Evolutionary conservation across 108 stramenopile species (phyloP).

Genomic region (Cyclotella atomus): DNA sequence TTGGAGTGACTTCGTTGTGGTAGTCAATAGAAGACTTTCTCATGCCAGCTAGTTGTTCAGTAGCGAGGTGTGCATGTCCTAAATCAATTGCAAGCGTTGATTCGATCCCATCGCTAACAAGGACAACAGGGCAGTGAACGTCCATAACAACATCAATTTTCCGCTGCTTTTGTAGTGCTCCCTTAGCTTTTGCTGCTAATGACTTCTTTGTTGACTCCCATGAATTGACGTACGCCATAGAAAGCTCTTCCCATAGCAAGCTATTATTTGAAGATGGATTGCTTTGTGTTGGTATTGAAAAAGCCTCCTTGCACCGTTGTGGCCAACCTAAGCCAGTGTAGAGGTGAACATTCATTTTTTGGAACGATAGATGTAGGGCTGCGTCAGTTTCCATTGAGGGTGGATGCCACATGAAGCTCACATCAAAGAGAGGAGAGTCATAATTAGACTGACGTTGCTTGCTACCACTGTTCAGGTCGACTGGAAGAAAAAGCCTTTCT

Average conservation of each 20-base stretch:
- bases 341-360: constrained; percentile 38
- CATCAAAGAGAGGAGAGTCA: constrained; percentile 29
- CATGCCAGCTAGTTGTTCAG: constrained; percentile 58
- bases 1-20: background rate
- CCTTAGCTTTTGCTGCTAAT: constrained; percentile 47
- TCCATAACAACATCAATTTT: constrained; percentile 55
- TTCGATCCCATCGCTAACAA: constrained; percentile 40
- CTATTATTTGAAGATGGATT: constrained; percentile 21
- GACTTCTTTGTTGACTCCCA: constrained; percentile 42
- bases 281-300: constrained; percentile 17
- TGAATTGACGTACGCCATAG: constrained; percentile 54
- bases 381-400: constrained; percentile 13
- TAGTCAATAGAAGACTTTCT: background rate
- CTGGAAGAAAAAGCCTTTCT: background rate
- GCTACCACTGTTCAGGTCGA: background rate
- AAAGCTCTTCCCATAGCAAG: constrained; percentile 56
- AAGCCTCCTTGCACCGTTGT: constrained; percentile 29
- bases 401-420: constrained; percentile 32
- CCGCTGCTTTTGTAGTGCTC: constrained; percentile 47
- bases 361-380: constrained; percentile 22
- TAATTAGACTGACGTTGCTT: background rate
- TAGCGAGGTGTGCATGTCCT: constrained; percentile 51
- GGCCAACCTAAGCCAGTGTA: constrained; percentile 57
- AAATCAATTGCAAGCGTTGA: constrained; percentile 50
- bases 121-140: constrained; percentile 55